Percentiles rank a stretch among this genome's conserved stretches.
These are phyloP conservation scores for Malassezia caprae DNA, from an alignment of 1,284 basidiomycete genomes.

Conservation along the genomic window DNA sequence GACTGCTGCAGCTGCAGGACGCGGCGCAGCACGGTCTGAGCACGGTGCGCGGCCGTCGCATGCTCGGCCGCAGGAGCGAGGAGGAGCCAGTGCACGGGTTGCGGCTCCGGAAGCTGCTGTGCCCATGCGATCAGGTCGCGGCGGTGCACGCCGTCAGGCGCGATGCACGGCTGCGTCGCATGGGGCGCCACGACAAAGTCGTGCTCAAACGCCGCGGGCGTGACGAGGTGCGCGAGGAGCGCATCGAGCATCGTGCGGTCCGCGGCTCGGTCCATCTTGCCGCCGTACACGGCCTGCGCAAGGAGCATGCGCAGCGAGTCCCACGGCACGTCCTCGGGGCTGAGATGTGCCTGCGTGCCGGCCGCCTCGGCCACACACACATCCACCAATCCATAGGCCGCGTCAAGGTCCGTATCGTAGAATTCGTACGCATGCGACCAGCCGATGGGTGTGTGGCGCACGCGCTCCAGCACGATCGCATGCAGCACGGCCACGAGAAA, in stretches of 20 bases:
- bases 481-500: slow-evolving; percentile 45
- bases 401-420: slow-evolving; percentile 43
- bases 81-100: slow-evolving; percentile 44
- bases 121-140: slow-evolving; percentile 41
- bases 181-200: slow-evolving; percentile 38
- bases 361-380: slow-evolving; percentile 33
- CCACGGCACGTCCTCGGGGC: slow-evolving; percentile 42
- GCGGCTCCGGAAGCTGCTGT: slow-evolving; percentile 39
- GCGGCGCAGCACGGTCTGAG: slow-evolving; percentile 31
- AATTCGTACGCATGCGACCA: slow-evolving; percentile 46
- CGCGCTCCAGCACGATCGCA: slow-evolving; percentile 38
- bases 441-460: slow-evolving; percentile 43
- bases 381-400: slow-evolving; percentile 42
- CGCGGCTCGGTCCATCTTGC: slow-evolving; percentile 40
- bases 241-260: slow-evolving; percentile 44
- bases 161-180: slow-evolving; percentile 24
- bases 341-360: slow-evolving; percentile 33
- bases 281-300: slow-evolving; percentile 42
- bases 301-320: slow-evolving; percentile 39
- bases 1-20: slow-evolving; percentile 39
- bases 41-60: slow-evolving; percentile 39
- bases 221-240: slow-evolving; percentile 43
- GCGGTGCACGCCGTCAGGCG: slow-evolving; percentile 44
- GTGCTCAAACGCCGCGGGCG: slow-evolving; percentile 36
- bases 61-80: slow-evolving; percentile 43